phyloP scores from a whole-genome alignment of 306 rosid genomes.

The Cucurbita maxima region DNA sequence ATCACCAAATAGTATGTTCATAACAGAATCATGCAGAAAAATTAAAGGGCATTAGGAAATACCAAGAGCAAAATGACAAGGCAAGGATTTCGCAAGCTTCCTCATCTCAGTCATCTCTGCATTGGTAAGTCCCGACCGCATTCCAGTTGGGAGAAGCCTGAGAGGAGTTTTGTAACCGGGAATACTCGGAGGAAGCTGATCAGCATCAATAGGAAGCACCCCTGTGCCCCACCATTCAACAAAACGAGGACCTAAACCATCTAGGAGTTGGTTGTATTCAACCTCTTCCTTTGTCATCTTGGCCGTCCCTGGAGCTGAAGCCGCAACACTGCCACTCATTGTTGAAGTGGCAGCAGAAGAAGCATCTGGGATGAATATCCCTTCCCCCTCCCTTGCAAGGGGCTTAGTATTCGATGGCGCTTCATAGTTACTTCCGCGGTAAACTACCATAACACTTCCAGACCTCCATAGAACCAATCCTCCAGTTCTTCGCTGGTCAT shows the following conservation, averaged over 20 bases:
- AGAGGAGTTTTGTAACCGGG: slow-evolving; percentile 80
- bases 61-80: slow-evolving; percentile 97
- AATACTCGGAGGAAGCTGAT: slow-evolving; percentile 59
- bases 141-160: slow-evolving; percentile 81
- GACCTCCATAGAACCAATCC: slow-evolving; percentile 82
- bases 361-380: slow-evolving; percentile 55
- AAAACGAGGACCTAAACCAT: slow-evolving; percentile 84
- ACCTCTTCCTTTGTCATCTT: slow-evolving; percentile 48
- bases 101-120: slow-evolving; percentile 66
- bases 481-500: slow-evolving; percentile 74
- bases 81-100: slow-evolving; percentile 70
- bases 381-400: slow-evolving; percentile 31
- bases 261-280: slow-evolving; percentile 58
- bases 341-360: slow-evolving; percentile 24
- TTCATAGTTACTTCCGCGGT: slow-evolving; percentile 64
- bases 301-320: slow-evolving; percentile 20
- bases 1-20: not conserved
- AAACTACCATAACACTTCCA: slow-evolving; percentile 88
- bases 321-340: slow-evolving; percentile 15
- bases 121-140: slow-evolving; percentile 60
- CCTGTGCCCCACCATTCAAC: slow-evolving; percentile 96
- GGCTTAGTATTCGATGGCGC: slow-evolving; percentile 34
- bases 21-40: not conserved
- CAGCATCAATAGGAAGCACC: slow-evolving; percentile 90
- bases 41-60: slow-evolving; percentile 6